These are phyloP conservation scores for Tulasnella sp. DNA, from an alignment of 768 basidiomycete genomes.

Conservation along the genomic window DNA sequence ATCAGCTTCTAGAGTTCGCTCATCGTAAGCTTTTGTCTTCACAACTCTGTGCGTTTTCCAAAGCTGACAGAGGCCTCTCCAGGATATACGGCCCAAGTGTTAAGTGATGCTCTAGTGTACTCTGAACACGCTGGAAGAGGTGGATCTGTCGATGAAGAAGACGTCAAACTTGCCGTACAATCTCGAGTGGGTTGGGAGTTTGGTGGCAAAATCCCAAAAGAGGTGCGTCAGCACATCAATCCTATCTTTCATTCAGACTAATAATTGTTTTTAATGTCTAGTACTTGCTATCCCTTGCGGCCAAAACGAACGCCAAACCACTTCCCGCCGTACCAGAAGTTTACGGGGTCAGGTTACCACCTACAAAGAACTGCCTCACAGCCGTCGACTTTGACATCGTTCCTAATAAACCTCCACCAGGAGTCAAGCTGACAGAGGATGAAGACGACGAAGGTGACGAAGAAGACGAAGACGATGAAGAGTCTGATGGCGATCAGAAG, in stretches of 20 bases:
- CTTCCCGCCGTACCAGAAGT: conserved; percentile 83
- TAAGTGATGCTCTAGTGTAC: conserved; percentile 81
- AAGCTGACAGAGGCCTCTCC: background rate
- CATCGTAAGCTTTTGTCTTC: conserved; percentile 44
- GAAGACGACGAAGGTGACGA: conserved; percentile 70
- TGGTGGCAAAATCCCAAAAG: conserved; percentile 82
- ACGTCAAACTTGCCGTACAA: conserved; percentile 74
- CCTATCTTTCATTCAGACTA: background rate
- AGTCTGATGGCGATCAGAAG: conserved; percentile 30
- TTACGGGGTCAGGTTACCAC: conserved; percentile 80
- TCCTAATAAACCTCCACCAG: conserved; percentile 78
- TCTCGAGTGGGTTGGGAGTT: conserved; percentile 91
- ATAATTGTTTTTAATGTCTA: conserved; percentile 35
- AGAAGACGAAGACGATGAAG: conserved; percentile 56
- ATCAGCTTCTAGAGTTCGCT: conserved; percentile 82
- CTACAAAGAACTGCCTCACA: conserved; percentile 59
- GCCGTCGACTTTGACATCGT: conserved; percentile 81
- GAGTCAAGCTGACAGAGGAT: conserved; percentile 69
- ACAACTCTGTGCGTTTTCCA: background rate
- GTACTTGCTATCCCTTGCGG: conserved; percentile 75
- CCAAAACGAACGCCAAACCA: conserved; percentile 75
- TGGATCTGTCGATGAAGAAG: conserved; percentile 79
- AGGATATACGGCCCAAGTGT: conserved; percentile 69
- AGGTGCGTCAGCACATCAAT: conserved; percentile 47
- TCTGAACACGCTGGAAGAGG: conserved; percentile 78